A percentile compares a stretch with the other conserved stretches of the same genome.
Conservation (phyloP, 1,284 basidiomycete species). For the Dichomitus squalens region DNA sequence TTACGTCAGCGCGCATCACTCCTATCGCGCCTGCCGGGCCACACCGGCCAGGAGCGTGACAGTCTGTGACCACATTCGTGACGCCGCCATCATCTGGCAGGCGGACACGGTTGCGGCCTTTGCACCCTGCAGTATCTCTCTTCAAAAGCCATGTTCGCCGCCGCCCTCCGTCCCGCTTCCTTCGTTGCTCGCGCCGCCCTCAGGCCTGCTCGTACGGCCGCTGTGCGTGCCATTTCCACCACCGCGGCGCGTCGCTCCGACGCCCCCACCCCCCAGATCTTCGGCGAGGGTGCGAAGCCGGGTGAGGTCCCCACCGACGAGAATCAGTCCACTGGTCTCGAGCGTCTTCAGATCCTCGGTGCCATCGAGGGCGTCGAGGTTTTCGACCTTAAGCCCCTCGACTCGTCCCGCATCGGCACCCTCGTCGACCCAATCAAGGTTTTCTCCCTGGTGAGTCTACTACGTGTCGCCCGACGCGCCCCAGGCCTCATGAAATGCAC, state of each 20-base stretch:
- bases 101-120: background rate
- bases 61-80: conserved; percentile 15
- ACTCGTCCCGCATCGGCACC: conserved; percentile 88
- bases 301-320: conserved; percentile 85
- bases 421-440: conserved; percentile 87
- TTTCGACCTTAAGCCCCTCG: conserved; percentile 89
- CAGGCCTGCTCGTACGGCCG: conserved; percentile 28
- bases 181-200: conserved; percentile 35
- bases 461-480: conserved; percentile 38
- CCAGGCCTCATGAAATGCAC: background rate
- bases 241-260: conserved; percentile 51
- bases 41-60: too few relatives aligned
- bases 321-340: conserved; percentile 94
- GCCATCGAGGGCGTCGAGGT: conserved; percentile 88
- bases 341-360: conserved; percentile 92
- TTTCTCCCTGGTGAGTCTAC: conserved; percentile 71
- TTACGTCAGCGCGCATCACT: conserved; percentile 22
- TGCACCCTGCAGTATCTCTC: conserved; percentile 6
- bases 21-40: too few relatives aligned
- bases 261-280: conserved; percentile 69
- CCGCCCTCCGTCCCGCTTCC: conserved; percentile 44
- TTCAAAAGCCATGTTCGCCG: conserved; percentile 44
- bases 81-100: conserved; percentile 12
- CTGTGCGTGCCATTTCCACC: conserved; percentile 59
- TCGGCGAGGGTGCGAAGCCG: conserved; percentile 73